phyloP scores from a whole-genome alignment of 2,329 filamentous ascomycete genomes.

The Xylaria sp. region DNA sequence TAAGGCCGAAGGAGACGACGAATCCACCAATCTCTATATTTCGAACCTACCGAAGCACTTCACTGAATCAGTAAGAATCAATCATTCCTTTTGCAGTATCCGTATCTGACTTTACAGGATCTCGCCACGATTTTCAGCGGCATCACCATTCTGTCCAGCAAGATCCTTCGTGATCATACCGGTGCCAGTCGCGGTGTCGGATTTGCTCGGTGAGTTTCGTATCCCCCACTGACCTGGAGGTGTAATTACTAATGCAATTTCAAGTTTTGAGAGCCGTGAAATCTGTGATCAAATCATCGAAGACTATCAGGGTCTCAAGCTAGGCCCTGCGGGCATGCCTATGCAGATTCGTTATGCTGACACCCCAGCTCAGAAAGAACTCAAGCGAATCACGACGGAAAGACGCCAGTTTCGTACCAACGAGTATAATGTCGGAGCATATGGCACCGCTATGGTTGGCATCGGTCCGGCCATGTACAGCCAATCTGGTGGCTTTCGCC shows the following conservation, averaged over 20 bases:
- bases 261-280: conserved; percentile 81
- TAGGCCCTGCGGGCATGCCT: conserved; percentile 73
- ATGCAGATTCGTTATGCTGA: conserved; percentile 96
- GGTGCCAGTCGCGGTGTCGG: conserved; percentile 95
- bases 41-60: conserved; percentile 91
- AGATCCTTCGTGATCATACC: conserved; percentile 86
- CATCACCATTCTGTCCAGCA: conserved; percentile 83
- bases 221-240: conserved; percentile 5
- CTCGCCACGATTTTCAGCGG: conserved; percentile 72
- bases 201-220: conserved; percentile 73
- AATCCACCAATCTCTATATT: conserved; percentile 93
- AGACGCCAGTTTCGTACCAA: conserved; percentile 93
- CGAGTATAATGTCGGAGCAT: conserved; percentile 78
- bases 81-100: neutral
- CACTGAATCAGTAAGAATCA: conserved; percentile 71
- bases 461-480: conserved; percentile 47
- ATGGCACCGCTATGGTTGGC: conserved; percentile 57
- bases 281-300: conserved; percentile 85
- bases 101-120: conserved; percentile 45
- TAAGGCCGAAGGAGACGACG: conserved; percentile 86
- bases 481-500: conserved; percentile 35
- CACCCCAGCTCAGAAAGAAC: conserved; percentile 90
- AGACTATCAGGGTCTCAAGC: conserved; percentile 73
- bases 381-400: conserved; percentile 94
- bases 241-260: conserved; percentile 21